These are phyloP conservation scores for Hibiscus mutabilis DNA, from an alignment of 345 rosid genomes.

Conservation along the genomic window DNA sequence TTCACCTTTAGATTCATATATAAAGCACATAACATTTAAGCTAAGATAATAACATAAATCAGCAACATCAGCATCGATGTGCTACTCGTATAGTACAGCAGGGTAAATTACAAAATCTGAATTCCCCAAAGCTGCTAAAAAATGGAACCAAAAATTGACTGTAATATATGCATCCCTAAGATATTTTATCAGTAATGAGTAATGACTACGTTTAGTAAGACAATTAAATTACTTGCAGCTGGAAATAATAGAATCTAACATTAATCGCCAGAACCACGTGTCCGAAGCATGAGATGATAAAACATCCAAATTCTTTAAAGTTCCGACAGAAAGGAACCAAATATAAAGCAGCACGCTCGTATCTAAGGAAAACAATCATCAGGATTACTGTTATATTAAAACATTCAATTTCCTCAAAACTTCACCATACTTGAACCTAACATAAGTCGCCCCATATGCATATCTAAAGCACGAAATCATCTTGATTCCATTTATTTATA, in stretches of 20 bases:
- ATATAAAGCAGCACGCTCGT: background rate
- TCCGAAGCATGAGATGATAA: background rate
- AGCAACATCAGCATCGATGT: background rate
- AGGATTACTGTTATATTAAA: background rate
- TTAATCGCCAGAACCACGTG: too few species aligned
- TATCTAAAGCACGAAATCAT: background rate
- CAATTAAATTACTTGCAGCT: background rate
- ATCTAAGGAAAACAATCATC: background rate
- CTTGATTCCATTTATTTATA: background rate
- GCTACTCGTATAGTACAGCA: background rate
- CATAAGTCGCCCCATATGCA: background rate
- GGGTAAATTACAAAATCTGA: background rate
- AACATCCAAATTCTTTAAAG: background rate
- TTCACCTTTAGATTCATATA: background rate
- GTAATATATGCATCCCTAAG: background rate
- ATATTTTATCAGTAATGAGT: background rate
- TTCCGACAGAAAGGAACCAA: background rate
- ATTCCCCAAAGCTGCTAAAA: background rate
- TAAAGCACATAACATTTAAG: background rate
- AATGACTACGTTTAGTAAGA: background rate
- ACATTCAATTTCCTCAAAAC: background rate
- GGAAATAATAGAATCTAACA: background rate
- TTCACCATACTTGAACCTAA: background rate
- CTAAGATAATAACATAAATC: background rate
- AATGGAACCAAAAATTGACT: background rate